Evolutionary conservation across 1,284 basidiomycete genomes (phyloP), one percentile per base, ranked within the genome.

Genomic region (Flammula alnicola): DNA sequence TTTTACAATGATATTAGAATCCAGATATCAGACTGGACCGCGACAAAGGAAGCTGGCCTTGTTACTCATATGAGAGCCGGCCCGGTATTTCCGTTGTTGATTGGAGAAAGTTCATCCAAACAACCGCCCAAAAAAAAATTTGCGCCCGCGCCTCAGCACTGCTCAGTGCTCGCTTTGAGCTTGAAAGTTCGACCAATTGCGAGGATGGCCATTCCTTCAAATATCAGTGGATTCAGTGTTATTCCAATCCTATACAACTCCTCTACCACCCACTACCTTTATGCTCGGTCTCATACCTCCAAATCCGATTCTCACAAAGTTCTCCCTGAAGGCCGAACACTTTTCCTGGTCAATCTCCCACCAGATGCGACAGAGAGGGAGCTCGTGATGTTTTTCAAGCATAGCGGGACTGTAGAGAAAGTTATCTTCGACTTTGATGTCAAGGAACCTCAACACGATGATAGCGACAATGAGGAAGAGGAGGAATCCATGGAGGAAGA

Each of bases 261-360:
- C 0, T 66, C 72, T 4, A 73, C 78, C 3, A 81, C 76, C 4
- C 88, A 91, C 55, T 74, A 81, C 49, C 59, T 90, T 17, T 90
- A 89, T 55, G 80, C 76, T 4, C 79, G 83, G 6, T 62, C 73
- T 8, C 87, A 90, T 61, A 71, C 72, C 4, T 74, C 78, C 11
- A 80, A 78, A 61, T 74, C 75, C 46, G 59, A 64, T 36, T 51
- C 56, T 5, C 57, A 63, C 12, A 62, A 65, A 40, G 37, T 60
- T 9, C 71, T 86, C 33, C 90, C 88, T 0, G 74, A 80, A 32
- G 86, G 80, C 12, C 79, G 93, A 41, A 94, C 92, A 0, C 72
- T 95, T 10, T 96, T 96, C 63, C 72, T 94, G 7, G 89, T 89
- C 49, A 95, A 96, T 62, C 70, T 94, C 3, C 93, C 93, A 1